Percentiles rank a stretch among this genome's conserved stretches.
These are phyloP conservation scores for Taphrina populina DNA, from an alignment of 1,139 yeast species.

Conservation along the genomic window DNA sequence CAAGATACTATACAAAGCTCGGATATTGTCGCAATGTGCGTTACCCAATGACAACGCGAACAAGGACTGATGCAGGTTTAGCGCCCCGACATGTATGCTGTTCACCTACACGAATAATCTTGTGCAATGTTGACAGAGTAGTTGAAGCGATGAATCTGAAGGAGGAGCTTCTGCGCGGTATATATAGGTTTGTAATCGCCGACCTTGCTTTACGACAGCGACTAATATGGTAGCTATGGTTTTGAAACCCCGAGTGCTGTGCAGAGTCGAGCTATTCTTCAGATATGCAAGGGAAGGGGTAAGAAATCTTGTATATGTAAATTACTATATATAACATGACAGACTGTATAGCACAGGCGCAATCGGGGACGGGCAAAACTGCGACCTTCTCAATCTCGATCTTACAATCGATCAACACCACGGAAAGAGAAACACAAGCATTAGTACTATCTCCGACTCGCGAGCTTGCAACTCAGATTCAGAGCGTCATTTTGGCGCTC, in stretches of 20 bases:
- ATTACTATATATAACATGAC: neutral
- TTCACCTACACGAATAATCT: neutral
- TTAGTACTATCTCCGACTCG: constrained; percentile 97
- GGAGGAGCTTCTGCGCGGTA: constrained; percentile 54
- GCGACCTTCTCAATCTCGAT: constrained; percentile 98
- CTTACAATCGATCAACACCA: constrained; percentile 67
- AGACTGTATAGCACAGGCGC: constrained; percentile 98
- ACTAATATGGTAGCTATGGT: constrained; percentile 63
- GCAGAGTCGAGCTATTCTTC: constrained; percentile 97
- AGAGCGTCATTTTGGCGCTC: constrained; percentile 89
- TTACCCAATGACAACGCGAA: neutral
- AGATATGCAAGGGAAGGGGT: constrained; percentile 83
- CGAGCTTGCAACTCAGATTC: constrained; percentile 97
- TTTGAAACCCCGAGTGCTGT: constrained; percentile 96
- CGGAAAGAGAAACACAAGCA: constrained; percentile 64
- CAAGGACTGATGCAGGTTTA: neutral
- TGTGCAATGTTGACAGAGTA: neutral
- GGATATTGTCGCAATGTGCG: constrained; percentile 9
- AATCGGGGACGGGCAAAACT: constrained; percentile 99
- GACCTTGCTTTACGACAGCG: neutral
- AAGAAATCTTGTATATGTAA: constrained; percentile 5
- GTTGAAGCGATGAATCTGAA: constrained; percentile 38
- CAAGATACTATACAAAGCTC: constrained; percentile 6
- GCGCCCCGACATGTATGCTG: constrained; percentile 14
- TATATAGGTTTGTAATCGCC: constrained; percentile 69